These are phyloP conservation scores for Pistacia integerrima DNA, from an alignment of 345 rosid species.

Conservation along the genomic window DNA sequence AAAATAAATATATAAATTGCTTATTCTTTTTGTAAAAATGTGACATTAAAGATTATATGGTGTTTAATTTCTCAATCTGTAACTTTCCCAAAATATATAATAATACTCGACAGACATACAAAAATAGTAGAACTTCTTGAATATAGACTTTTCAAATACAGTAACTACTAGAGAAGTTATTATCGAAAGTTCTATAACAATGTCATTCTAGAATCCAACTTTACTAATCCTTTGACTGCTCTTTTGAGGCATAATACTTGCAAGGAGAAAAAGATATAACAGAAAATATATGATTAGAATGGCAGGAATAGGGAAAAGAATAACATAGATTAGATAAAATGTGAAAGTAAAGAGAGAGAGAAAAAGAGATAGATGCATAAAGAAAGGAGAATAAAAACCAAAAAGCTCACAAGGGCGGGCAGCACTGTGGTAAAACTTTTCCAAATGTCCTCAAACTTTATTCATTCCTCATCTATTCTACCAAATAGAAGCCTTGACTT, in stretches of 20 bases:
- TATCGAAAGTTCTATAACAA: neutral
- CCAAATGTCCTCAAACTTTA: neutral
- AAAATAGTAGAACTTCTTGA: neutral
- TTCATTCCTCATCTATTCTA: neutral
- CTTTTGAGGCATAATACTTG: neutral
- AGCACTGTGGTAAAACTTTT: neutral
- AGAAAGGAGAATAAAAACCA: neutral
- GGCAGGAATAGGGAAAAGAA: neutral
- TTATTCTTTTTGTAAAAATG: neutral
- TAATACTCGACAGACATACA: too few relatives aligned
- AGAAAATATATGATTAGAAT: neutral
- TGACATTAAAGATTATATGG: neutral
- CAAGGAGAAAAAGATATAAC: neutral
- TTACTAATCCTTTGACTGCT: neutral
- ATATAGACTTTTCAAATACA: too few relatives aligned
- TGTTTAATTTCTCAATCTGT: neutral
- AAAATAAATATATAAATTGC: too few relatives aligned
- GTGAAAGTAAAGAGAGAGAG: neutral
- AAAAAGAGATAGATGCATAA: too few relatives aligned
- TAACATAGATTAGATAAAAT: neutral
- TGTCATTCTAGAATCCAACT: neutral
- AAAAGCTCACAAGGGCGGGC: neutral
- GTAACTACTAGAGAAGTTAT: neutral
- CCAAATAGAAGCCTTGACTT: neutral
- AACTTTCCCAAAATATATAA: neutral